phyloP scores from a whole-genome alignment of 352 stramenopile species.

The Plasmopara viticola region DNA sequence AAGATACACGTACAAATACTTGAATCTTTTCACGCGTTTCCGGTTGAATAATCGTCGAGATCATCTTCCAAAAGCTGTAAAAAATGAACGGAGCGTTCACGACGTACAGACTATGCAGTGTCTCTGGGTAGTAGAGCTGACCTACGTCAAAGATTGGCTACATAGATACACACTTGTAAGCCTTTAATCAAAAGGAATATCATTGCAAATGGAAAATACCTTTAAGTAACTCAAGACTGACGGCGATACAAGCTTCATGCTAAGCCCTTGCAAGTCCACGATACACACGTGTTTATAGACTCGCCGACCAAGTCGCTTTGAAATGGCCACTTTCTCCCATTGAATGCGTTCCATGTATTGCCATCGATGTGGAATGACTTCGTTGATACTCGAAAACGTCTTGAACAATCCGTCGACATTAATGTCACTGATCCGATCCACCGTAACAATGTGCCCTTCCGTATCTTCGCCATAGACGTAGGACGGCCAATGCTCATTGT shows the following conservation, averaged over 20 bases:
- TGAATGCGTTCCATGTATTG: slow-evolving; percentile 80
- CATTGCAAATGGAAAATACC: slow-evolving; percentile 14
- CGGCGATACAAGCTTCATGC: slow-evolving; percentile 56
- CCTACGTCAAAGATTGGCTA: slow-evolving; percentile 76
- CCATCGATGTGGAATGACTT: slow-evolving; percentile 53
- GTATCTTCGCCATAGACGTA: slow-evolving; percentile 68
- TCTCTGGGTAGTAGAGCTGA: slow-evolving; percentile 78
- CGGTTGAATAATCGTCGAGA: slow-evolving; percentile 57
- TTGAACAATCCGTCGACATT: slow-evolving; percentile 53
- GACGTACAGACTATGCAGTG: slow-evolving; percentile 67
- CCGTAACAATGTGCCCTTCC: slow-evolving; percentile 59
- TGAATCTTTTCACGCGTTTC: slow-evolving; percentile 82
- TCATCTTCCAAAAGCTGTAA: slow-evolving; percentile 76
- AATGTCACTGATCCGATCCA: slow-evolving; percentile 66
- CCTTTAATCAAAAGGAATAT: neutral
- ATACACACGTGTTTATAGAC: slow-evolving; percentile 84
- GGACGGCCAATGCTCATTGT: slow-evolving; percentile 58
- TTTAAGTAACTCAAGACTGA: slow-evolving; percentile 59
- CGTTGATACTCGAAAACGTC: slow-evolving; percentile 46
- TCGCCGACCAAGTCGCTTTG: slow-evolving; percentile 43
- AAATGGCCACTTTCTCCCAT: slow-evolving; percentile 71
- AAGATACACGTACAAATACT: slow-evolving; percentile 48
- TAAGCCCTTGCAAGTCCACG: slow-evolving; percentile 66
- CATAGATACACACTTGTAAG: slow-evolving; percentile 5
- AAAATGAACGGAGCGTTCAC: slow-evolving; percentile 82